A percentile compares a stretch with the other conserved stretches of the same genome.
Evolutionary conservation across 805 yeast species (phyloP).

Genomic region (Candida tallmaniae): DNA sequence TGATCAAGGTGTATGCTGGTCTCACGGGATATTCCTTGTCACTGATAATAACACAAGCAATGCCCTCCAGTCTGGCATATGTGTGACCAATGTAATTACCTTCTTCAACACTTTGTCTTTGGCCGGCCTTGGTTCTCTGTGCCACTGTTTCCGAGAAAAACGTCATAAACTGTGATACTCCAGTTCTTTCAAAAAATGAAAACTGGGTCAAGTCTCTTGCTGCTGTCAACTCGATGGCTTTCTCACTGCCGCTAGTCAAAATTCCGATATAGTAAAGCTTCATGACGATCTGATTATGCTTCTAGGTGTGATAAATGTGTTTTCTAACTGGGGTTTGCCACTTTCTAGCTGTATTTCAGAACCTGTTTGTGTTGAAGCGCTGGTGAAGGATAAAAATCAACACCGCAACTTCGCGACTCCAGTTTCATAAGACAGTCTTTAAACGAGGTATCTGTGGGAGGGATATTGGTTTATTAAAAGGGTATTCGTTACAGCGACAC

Average conservation of each 20-base stretch:
- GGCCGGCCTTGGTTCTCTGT: constrained; percentile 81
- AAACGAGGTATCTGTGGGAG: no score
- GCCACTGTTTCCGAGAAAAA: constrained; percentile 90
- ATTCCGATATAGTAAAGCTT: constrained; percentile 89
- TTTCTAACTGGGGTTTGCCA: no score
- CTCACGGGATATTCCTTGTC: constrained; percentile 96
- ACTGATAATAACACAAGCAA: constrained; percentile 86
- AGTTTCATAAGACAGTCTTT: no score
- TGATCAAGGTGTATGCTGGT: constrained; percentile 90
- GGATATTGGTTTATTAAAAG: no score
- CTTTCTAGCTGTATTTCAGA: no score
- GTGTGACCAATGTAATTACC: constrained; percentile 89
- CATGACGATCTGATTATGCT: no score
- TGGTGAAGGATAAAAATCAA: no score
- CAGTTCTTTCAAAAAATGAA: constrained; percentile 79
- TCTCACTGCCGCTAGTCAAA: constrained; percentile 55
- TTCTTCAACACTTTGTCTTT: constrained; percentile 93
- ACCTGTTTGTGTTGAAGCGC: no score
- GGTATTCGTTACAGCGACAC: no score
- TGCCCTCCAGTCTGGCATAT: constrained; percentile 82
- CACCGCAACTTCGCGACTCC: no score
- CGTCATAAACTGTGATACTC: constrained; percentile 89
- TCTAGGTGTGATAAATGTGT: no score
- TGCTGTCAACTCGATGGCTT: constrained; percentile 70
- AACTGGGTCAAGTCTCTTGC: constrained; percentile 83